These are phyloP conservation scores for Panaeolus cyanescens DNA, from an alignment of 768 basidiomycete species.

Conservation along the genomic window DNA sequence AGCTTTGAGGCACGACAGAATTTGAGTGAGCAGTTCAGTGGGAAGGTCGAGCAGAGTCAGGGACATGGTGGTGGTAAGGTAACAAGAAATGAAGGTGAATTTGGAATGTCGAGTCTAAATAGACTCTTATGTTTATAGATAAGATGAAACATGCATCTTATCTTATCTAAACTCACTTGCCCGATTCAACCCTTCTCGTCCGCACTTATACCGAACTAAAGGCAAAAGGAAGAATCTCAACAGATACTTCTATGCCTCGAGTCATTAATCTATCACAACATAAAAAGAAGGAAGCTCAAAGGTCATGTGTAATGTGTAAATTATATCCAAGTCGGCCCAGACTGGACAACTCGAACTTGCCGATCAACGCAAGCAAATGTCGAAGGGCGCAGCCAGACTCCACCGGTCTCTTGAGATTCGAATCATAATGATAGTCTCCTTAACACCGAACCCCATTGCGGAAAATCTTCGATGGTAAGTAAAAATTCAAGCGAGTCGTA, in stretches of 20 bases:
- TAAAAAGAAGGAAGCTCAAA: background rate
- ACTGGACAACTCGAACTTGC: background rate
- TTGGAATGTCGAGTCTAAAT: background rate
- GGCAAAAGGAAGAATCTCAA: background rate
- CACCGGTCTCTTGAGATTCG: background rate
- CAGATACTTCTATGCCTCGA: background rate
- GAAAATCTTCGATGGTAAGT: background rate
- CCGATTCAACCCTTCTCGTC: background rate
- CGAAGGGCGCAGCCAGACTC: background rate
- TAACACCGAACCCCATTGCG: background rate
- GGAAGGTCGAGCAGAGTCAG: conserved; percentile 26
- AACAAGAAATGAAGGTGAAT: background rate
- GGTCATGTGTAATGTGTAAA: background rate
- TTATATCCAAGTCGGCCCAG: background rate
- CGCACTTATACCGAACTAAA: conserved; percentile 3
- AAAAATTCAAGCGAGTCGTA: background rate
- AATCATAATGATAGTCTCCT: background rate
- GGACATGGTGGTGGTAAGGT: background rate
- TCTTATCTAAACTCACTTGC: background rate
- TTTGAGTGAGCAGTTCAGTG: conserved; percentile 29
- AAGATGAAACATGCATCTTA: background rate
- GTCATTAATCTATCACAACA: background rate
- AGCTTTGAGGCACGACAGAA: conserved; percentile 26
- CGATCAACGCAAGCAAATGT: background rate
- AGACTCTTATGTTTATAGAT: background rate